Conservation (phyloP, 2,329 filamentous ascomycete genomes). For the Tothia fuscella region DNA sequence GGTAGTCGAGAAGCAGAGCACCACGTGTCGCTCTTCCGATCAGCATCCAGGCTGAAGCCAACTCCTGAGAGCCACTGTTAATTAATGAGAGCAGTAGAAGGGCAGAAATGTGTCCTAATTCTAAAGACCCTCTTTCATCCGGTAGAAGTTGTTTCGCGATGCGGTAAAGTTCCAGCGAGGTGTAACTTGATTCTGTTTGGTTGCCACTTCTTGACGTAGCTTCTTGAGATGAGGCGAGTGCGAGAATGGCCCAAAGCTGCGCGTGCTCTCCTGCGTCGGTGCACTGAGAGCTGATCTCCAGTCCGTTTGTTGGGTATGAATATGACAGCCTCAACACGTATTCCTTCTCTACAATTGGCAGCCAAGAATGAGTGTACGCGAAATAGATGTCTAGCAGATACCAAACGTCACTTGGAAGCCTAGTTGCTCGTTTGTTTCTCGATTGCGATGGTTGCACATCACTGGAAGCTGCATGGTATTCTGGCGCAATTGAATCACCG, state of each 20-base stretch:
- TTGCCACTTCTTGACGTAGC: constrained; percentile 1
- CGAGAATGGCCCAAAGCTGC: constrained; percentile 34
- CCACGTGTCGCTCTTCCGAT: constrained; percentile 52
- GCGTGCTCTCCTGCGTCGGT: constrained; percentile 26
- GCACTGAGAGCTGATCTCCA: constrained; percentile 18
- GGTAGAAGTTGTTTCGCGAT: constrained; percentile 22
- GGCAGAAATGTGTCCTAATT: constrained; percentile 30
- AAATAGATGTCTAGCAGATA: constrained; percentile 61
- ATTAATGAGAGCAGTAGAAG: constrained; percentile 44
- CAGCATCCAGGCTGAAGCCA: constrained; percentile 49
- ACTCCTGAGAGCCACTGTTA: constrained; percentile 47
- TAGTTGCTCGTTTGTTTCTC: too few relatives aligned
- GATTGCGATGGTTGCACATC: too few relatives aligned
- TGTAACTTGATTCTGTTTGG: constrained; percentile 1
- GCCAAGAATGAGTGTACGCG: constrained; percentile 64
- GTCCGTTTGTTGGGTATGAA: constrained; percentile 36
- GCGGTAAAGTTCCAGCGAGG: constrained; percentile 18
- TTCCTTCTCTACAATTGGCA: constrained; percentile 60
- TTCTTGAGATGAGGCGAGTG: constrained; percentile 27
- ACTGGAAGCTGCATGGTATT: too few relatives aligned
- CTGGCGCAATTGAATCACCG: too few relatives aligned
- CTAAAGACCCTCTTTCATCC: constrained; percentile 20
- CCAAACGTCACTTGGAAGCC: constrained; percentile 45
- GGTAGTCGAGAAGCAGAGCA: constrained; percentile 18
- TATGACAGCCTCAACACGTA: constrained; percentile 47